Evolutionary conservation across 768 basidiomycete genomes (phyloP).

Genomic region (Chalciporus sphaerocephalus): DNA sequence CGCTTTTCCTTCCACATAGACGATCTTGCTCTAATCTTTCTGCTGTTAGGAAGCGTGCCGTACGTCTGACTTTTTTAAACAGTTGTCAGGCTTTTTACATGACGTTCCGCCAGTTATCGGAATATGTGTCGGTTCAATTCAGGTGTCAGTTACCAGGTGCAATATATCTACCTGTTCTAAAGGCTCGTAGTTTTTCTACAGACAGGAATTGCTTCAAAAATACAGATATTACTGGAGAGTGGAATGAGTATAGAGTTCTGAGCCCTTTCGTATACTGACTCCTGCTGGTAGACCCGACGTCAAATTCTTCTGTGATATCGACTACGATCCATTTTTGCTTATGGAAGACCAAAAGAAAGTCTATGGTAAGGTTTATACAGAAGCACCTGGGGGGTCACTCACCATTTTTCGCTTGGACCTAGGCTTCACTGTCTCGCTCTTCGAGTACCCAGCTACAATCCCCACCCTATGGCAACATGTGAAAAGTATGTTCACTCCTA

Average conservation of each 20-base stretch:
- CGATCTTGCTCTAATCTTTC: constrained; percentile 5
- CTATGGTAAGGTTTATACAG: constrained; percentile 51
- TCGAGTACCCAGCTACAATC: constrained; percentile 78
- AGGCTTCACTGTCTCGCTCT: constrained; percentile 78
- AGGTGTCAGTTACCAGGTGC: constrained; percentile 48
- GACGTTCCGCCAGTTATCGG: constrained; percentile 54
- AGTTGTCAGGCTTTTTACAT: constrained; percentile 6
- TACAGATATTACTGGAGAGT: constrained; percentile 91
- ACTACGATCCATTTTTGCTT: constrained; percentile 74
- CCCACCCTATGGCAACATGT: constrained; percentile 74
- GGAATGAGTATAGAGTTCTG: constrained; percentile 49
- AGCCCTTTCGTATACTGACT: constrained; percentile 7
- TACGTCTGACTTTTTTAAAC: constrained; percentile 35
- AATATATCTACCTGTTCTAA: neutral
- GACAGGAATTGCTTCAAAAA: constrained; percentile 67
- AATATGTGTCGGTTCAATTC: constrained; percentile 97
- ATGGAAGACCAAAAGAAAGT: constrained; percentile 80
- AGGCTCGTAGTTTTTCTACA: constrained; percentile 67
- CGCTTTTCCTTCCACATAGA: neutral
- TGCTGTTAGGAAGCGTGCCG: constrained; percentile 62
- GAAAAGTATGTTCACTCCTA: constrained; percentile 50
- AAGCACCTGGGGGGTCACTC: constrained; percentile 16
- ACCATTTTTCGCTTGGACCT: constrained; percentile 12
- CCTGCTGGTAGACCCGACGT: constrained; percentile 56
- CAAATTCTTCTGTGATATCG: constrained; percentile 75